Evolutionary conservation across 2,329 filamentous ascomycete species (phyloP).

Genomic region (Karstenula rhodostoma): DNA sequence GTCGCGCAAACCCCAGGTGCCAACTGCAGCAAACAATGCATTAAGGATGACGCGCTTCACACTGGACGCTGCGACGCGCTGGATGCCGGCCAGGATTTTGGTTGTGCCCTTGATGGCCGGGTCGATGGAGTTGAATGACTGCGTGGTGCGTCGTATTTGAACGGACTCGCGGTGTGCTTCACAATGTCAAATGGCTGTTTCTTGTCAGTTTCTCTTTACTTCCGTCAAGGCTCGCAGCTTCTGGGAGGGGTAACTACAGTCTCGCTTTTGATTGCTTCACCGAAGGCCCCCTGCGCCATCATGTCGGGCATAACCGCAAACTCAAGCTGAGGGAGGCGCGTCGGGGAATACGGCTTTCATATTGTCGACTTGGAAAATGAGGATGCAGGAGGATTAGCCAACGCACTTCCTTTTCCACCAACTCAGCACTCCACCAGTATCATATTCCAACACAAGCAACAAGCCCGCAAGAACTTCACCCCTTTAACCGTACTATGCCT

Average conservation of each 20-base stretch:
- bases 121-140: conserved; percentile 66
- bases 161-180: conserved; percentile 58
- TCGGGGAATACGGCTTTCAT: too few relatives aligned
- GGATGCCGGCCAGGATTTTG: conserved; percentile 66
- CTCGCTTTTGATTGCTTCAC: conserved; percentile 60
- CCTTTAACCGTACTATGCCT: too few relatives aligned
- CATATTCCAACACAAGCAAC: too few relatives aligned
- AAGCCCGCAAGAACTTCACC: too few relatives aligned
- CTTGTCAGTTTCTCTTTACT: conserved; percentile 16
- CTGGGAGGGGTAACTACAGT: not conserved
- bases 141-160: conserved; percentile 72
- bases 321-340: too few relatives aligned
- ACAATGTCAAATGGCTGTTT: conserved; percentile 72
- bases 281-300: conserved; percentile 71
- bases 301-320: conserved; percentile 76
- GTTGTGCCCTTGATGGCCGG: conserved; percentile 68
- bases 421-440: too few relatives aligned
- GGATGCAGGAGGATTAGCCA: too few relatives aligned
- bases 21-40: conserved; percentile 68
- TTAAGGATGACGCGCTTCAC: conserved; percentile 72
- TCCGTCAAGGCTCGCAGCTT: too few relatives aligned
- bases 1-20: conserved; percentile 61
- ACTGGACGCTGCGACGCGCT: conserved; percentile 66
- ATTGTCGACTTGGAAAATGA: too few relatives aligned
- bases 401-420: too few relatives aligned